phyloP scores from a whole-genome alignment of 495 filamentous ascomycete genomes.

The Aspergillus panamensis region DNA sequence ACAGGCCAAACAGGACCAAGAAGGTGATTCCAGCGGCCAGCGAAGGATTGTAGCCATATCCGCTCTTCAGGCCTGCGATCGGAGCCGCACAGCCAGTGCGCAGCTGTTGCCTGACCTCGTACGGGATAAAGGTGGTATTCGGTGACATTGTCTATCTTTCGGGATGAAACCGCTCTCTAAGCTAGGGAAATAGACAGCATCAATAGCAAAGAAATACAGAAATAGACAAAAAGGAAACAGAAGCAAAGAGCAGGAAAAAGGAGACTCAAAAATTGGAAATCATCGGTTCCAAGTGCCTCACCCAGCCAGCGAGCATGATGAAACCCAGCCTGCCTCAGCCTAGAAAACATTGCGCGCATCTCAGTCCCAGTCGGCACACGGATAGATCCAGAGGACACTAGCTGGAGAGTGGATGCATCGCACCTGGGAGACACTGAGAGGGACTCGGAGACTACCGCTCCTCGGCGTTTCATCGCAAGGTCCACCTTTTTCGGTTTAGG shows the following conservation, averaged over 20 bases:
- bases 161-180: no score
- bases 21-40: conserved; percentile 54
- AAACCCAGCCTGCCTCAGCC: no score
- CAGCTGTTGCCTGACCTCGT: conserved; percentile 15
- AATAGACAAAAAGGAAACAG: no score
- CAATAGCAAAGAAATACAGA: no score
- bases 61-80: conserved; percentile 27
- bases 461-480: background rate
- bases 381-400: conserved; percentile 5
- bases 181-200: no score
- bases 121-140: background rate
- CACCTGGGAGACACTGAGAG: no score
- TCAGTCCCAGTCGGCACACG: conserved; percentile 7
- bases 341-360: no score
- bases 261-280: no score
- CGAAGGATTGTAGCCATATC: conserved; percentile 56
- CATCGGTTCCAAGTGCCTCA: no score
- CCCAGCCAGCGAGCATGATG: no score
- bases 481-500: no score
- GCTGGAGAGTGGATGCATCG: background rate
- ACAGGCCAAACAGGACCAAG: conserved; percentile 50
- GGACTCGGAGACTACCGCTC: conserved; percentile 1
- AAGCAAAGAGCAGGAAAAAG: no score
- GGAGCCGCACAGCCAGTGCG: conserved; percentile 29
- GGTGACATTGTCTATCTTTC: background rate